A percentile compares a stretch with the other conserved stretches of the same genome.
Evolutionary conservation across 345 rosid species (phyloP).

Genomic region (Raphanus sativus): DNA sequence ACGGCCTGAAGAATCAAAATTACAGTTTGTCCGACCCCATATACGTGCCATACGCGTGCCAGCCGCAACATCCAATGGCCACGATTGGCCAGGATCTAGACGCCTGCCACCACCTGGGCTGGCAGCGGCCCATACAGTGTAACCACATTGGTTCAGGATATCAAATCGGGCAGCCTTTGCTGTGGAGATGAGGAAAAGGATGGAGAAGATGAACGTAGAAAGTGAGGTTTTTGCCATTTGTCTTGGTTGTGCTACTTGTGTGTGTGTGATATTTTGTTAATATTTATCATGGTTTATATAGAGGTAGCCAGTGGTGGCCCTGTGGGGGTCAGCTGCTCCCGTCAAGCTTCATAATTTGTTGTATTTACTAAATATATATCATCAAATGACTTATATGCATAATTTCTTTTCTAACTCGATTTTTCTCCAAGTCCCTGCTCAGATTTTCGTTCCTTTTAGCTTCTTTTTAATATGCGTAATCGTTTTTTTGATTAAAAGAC

Average conservation of each 20-base stretch:
- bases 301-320: background rate
- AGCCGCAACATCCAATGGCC: slow-evolving; percentile 27
- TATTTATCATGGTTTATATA: background rate
- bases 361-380: no score
- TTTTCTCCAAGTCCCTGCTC: no score
- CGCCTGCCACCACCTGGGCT: slow-evolving; percentile 45
- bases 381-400: no score
- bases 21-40: slow-evolving; percentile 43
- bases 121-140: slow-evolving; percentile 55
- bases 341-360: no score
- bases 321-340: no score
- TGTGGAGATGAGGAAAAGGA: slow-evolving; percentile 16
- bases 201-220: slow-evolving; percentile 13
- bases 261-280: slow-evolving; percentile 17
- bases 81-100: slow-evolving; percentile 25
- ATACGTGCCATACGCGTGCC: slow-evolving; percentile 40
- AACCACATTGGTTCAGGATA: slow-evolving; percentile 40
- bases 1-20: slow-evolving; percentile 36
- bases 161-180: slow-evolving; percentile 43
- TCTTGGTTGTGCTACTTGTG: background rate
- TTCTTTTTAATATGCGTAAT: no score
- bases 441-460: no score
- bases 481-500: no score
- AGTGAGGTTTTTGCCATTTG: slow-evolving; percentile 23
- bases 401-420: no score